Percentiles rank a stretch among this genome's conserved stretches.
Evolutionary conservation across 2,329 filamentous ascomycete species (phyloP).

Genomic region (Colletotrichum tanaceti): DNA sequence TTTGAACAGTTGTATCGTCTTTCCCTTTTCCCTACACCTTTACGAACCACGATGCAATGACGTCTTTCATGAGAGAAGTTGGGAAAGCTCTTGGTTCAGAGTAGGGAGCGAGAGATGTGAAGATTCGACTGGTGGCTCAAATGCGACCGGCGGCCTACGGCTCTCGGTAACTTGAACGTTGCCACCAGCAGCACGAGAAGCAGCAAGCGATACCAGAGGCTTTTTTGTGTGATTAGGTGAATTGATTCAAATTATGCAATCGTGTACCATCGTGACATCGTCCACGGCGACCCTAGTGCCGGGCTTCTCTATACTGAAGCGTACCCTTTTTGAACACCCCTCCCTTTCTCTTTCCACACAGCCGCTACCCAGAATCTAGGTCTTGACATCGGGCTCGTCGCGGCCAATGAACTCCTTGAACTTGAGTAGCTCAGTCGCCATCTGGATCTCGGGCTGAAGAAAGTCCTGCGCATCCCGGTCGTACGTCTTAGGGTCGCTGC

Average conservation of each 20-base stretch:
- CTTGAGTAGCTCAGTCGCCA: slow-evolving; percentile 87
- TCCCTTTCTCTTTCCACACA: slow-evolving; percentile 18
- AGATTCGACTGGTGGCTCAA: background rate
- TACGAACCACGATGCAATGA: background rate
- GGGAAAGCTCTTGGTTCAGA: background rate
- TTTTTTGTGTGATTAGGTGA: slow-evolving; percentile 22
- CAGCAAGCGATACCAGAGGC: no score
- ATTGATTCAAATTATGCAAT: slow-evolving; percentile 40
- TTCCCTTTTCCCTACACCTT: background rate
- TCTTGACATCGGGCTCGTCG: slow-evolving; percentile 96
- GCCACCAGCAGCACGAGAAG: background rate
- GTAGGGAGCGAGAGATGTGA: background rate
- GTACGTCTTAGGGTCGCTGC: slow-evolving; percentile 81
- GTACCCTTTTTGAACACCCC: slow-evolving; percentile 15
- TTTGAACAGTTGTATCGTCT: no score
- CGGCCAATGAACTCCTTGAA: slow-evolving; percentile 94
- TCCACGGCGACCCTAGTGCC: slow-evolving; percentile 27
- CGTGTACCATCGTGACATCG: slow-evolving; percentile 40
- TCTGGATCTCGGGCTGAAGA: slow-evolving; percentile 87
- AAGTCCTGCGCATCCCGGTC: slow-evolving; percentile 90
- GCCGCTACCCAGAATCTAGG: slow-evolving; percentile 63
- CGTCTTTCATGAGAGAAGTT: background rate
- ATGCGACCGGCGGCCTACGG: no score
- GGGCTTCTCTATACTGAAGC: slow-evolving; percentile 38
- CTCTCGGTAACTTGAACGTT: no score